Evolutionary conservation across 2,329 filamentous ascomycete species (phyloP).

Genomic region (Chalaropsis thielavioides): DNA sequence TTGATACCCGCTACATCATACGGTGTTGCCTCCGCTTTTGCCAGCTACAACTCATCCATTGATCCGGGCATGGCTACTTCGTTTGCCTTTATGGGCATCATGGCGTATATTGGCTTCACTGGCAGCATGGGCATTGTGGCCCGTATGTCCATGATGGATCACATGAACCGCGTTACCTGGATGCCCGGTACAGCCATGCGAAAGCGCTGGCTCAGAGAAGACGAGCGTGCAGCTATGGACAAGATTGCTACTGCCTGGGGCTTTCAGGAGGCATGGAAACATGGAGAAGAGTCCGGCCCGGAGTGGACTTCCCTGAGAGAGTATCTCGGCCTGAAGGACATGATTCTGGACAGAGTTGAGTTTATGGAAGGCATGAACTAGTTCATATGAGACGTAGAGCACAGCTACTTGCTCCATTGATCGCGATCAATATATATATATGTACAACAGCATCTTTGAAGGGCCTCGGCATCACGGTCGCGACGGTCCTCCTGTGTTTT

Average conservation of each 20-base stretch:
- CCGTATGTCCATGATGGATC: constrained; percentile 76
- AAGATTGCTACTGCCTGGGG: constrained; percentile 80
- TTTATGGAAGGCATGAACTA: constrained; percentile 78
- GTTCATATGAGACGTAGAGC: background rate
- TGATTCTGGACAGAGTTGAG: constrained; percentile 80
- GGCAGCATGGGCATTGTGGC: constrained; percentile 72
- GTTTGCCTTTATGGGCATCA: constrained; percentile 63
- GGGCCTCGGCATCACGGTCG: no score
- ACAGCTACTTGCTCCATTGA: background rate
- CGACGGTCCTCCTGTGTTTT: background rate
- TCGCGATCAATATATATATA: background rate
- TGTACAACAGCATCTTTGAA: background rate
- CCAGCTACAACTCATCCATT: constrained; percentile 62
- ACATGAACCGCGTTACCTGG: constrained; percentile 92
- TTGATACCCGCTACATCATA: constrained; percentile 57
- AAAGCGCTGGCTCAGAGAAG: constrained; percentile 74
- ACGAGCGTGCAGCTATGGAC: constrained; percentile 78
- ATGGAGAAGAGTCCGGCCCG: constrained; percentile 78
- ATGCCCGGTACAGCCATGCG: constrained; percentile 64
- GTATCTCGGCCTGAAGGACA: constrained; percentile 67
- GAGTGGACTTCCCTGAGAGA: constrained; percentile 82
- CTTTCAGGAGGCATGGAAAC: constrained; percentile 63
- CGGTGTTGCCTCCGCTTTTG: constrained; percentile 43
- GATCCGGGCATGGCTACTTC: constrained; percentile 59
- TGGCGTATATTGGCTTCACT: constrained; percentile 72